phyloP scores from a whole-genome alignment of 2,329 filamentous ascomycete genomes.

The Lanzia echinophila region DNA sequence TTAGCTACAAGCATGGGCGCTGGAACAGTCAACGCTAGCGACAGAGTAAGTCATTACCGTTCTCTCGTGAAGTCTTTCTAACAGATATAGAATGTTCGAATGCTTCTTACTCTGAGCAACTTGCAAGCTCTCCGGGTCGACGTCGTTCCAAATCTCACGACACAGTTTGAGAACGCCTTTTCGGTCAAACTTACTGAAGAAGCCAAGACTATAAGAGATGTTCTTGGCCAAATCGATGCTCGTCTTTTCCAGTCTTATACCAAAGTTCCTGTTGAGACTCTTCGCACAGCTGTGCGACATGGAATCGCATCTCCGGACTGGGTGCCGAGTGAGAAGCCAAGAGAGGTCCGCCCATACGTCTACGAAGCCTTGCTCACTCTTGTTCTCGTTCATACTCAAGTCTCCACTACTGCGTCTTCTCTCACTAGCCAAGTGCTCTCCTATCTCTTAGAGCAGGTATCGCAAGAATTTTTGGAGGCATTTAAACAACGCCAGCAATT shows the following conservation, averaged over 20 bases:
- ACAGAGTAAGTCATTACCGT: constrained; percentile 38
- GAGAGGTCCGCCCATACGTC: constrained; percentile 78
- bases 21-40: constrained; percentile 45
- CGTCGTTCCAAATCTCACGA: constrained; percentile 80
- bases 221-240: constrained; percentile 82
- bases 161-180: constrained; percentile 89
- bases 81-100: constrained; percentile 69
- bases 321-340: constrained; percentile 60
- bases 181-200: constrained; percentile 92
- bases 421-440: constrained; percentile 78
- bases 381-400: constrained; percentile 87
- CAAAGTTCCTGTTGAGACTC: constrained; percentile 60
- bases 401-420: constrained; percentile 69
- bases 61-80: constrained; percentile 17
- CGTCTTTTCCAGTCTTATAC: constrained; percentile 92
- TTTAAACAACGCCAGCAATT: constrained; percentile 65
- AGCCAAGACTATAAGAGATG: constrained; percentile 83
- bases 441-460: constrained; percentile 77
- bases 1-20: constrained; percentile 37
- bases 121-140: constrained; percentile 75
- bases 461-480: constrained; percentile 70
- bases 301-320: constrained; percentile 69
- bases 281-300: constrained; percentile 63
- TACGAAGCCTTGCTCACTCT: constrained; percentile 80
- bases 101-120: constrained; percentile 91